phyloP scores from a whole-genome alignment of 106 monocot genomes.

The Dendrobium nobile region DNA sequence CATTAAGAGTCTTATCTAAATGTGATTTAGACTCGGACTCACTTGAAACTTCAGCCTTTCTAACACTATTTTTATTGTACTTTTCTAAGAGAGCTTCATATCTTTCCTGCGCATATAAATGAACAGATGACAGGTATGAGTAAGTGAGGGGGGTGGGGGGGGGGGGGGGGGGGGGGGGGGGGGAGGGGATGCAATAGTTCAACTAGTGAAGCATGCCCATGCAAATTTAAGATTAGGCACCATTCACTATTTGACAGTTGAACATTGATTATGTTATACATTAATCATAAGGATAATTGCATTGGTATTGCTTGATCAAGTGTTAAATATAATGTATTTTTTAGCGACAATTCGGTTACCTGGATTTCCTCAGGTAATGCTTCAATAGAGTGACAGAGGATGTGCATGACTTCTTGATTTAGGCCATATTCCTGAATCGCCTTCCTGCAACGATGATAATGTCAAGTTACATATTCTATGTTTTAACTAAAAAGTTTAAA shows the following conservation, averaged over 20 bases:
- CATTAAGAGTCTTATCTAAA: constrained; percentile 64
- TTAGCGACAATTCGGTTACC: constrained; percentile 21
- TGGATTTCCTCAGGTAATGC: constrained; percentile 62
- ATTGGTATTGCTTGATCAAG: background rate
- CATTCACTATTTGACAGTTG: background rate
- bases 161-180: background rate
- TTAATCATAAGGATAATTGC: background rate
- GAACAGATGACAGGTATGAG: background rate
- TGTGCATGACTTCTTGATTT: constrained; percentile 48
- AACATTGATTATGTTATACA: background rate
- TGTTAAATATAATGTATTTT: background rate
- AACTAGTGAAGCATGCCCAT: background rate
- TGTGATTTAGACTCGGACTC: constrained; percentile 22
- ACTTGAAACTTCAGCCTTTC: constrained; percentile 21
- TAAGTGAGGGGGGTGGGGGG: too few species aligned
- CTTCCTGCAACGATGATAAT: constrained; percentile 42
- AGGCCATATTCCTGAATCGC: constrained; percentile 64
- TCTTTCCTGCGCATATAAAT: constrained; percentile 57
- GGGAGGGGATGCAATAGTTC: background rate
- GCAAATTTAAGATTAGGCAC: background rate
- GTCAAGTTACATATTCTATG: background rate
- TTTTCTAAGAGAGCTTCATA: constrained; percentile 50
- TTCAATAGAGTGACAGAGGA: constrained; percentile 59
- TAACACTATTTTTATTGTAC: constrained; percentile 25
- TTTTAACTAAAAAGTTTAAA: background rate